Evolutionary conservation across 2,329 filamentous ascomycete species (phyloP).

Genomic region (Hymenoscyphus scutula): DNA sequence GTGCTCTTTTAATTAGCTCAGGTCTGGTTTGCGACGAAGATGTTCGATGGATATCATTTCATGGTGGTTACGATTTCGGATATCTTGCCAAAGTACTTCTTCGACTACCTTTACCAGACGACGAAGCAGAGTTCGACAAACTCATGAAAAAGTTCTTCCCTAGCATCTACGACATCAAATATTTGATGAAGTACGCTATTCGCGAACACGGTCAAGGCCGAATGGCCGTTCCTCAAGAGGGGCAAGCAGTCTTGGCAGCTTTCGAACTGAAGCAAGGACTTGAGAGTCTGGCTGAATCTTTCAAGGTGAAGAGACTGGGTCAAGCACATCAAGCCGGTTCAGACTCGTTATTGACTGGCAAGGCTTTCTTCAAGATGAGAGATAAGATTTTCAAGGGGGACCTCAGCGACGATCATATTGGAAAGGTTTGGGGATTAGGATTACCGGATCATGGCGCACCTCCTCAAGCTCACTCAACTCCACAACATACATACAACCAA

Average conservation of each 20-base stretch:
- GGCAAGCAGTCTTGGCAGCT: slow-evolving; percentile 71
- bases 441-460: slow-evolving; percentile 55
- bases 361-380: slow-evolving; percentile 91
- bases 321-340: slow-evolving; percentile 89
- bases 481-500: slow-evolving; percentile 40
- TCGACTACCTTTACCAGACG: slow-evolving; percentile 77
- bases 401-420: slow-evolving; percentile 77
- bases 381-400: slow-evolving; percentile 82
- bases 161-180: slow-evolving; percentile 92
- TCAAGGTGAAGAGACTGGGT: slow-evolving; percentile 86
- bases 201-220: slow-evolving; percentile 64
- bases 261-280: slow-evolving; percentile 89
- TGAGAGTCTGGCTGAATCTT: slow-evolving; percentile 88
- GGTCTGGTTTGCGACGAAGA: slow-evolving; percentile 85
- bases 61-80: slow-evolving; percentile 97
- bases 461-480: slow-evolving; percentile 42
- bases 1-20: slow-evolving; percentile 84
- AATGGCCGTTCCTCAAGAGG: slow-evolving; percentile 60
- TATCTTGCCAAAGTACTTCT: slow-evolving; percentile 94
- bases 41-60: slow-evolving; percentile 95
- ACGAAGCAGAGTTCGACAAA: slow-evolving; percentile 85
- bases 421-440: slow-evolving; percentile 91
- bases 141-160: slow-evolving; percentile 93
- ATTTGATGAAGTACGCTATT: slow-evolving; percentile 87
- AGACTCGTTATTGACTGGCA: slow-evolving; percentile 88